A percentile compares a stretch with the other conserved stretches of the same genome.
phyloP scores from a whole-genome alignment of 192 early-diverging fungal species.

The Phycomyces blakesleeanus region DNA sequence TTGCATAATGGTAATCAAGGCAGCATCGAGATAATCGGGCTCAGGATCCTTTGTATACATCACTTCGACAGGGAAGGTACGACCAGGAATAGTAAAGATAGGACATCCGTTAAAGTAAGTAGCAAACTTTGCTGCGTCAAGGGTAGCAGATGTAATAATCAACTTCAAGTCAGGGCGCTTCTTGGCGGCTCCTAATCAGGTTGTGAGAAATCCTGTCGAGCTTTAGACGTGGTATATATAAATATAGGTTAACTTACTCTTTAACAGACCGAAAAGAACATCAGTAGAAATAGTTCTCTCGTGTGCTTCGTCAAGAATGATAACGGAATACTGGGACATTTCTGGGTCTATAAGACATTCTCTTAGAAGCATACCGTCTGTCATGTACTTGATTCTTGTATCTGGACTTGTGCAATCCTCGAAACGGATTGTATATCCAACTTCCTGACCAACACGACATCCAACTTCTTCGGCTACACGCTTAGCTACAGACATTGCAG shows the following conservation, averaged over 20 bases:
- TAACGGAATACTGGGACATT: conserved; percentile 82
- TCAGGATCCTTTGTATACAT: conserved; percentile 94
- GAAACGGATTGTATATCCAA: conserved; percentile 98
- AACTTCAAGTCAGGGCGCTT: conserved; percentile 86
- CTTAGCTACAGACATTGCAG: conserved; percentile 98
- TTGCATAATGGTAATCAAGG: conserved; percentile 93
- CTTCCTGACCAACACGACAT: conserved; percentile 86
- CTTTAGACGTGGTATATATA: too few species aligned
- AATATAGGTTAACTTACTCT: conserved; percentile 39
- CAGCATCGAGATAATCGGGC: conserved; percentile 89
- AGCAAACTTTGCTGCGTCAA: conserved; percentile 93
- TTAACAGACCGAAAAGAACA: conserved; percentile 91
- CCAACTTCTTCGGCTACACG: conserved; percentile 97
- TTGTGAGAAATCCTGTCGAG: background rate
- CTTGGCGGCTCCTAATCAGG: conserved; percentile 53
- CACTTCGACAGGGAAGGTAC: conserved; percentile 92
- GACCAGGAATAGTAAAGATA: conserved; percentile 94
- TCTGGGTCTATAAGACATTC: conserved; percentile 86
- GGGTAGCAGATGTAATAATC: conserved; percentile 91
- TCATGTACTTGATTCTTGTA: conserved; percentile 98
- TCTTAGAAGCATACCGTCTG: conserved; percentile 94
- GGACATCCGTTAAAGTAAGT: conserved; percentile 88
- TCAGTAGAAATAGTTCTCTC: conserved; percentile 96
- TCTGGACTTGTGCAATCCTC: conserved; percentile 92
- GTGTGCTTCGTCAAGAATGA: conserved; percentile 98